These are phyloP conservation scores for Chenopodium berlandieri DNA, from an alignment of 148 eudicot genomes.

Conservation along the genomic window DNA sequence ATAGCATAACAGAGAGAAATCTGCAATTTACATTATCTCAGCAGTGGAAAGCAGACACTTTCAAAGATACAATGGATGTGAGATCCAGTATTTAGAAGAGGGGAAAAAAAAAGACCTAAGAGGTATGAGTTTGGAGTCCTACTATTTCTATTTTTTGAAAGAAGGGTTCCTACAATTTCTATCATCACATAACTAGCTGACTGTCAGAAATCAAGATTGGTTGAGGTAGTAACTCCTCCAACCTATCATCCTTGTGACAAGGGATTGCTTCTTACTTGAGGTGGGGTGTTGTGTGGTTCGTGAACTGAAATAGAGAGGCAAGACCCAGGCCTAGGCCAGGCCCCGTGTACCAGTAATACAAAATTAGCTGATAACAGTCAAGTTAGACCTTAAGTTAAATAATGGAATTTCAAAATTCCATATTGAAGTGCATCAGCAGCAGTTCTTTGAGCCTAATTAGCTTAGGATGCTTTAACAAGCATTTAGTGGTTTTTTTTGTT, in stretches of 20 bases:
- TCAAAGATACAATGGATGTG: background rate
- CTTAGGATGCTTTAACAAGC: no score
- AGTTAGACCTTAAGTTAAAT: background rate
- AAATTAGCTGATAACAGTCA: constrained; percentile 3
- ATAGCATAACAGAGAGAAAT: constrained; percentile 4
- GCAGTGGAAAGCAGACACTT: background rate
- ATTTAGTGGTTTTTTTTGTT: no score
- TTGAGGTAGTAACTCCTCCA: background rate
- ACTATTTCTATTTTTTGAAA: background rate
- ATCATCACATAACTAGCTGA: background rate
- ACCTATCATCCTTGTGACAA: background rate
- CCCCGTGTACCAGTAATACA: background rate
- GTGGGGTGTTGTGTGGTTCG: background rate
- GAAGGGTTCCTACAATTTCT: background rate
- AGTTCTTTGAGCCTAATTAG: constrained; percentile 1
- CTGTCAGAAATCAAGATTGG: background rate
- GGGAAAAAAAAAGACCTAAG: background rate
- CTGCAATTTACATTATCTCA: constrained; percentile 13
- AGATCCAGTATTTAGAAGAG: constrained; percentile 5
- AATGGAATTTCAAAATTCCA: background rate
- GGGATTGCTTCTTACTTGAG: background rate
- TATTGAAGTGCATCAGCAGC: constrained; percentile 10
- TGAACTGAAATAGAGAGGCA: background rate
- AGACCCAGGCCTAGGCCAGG: background rate
- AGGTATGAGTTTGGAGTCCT: background rate